Conservation (phyloP, 2,329 filamentous ascomycete species). For the Trichoderma sp. region DNA sequence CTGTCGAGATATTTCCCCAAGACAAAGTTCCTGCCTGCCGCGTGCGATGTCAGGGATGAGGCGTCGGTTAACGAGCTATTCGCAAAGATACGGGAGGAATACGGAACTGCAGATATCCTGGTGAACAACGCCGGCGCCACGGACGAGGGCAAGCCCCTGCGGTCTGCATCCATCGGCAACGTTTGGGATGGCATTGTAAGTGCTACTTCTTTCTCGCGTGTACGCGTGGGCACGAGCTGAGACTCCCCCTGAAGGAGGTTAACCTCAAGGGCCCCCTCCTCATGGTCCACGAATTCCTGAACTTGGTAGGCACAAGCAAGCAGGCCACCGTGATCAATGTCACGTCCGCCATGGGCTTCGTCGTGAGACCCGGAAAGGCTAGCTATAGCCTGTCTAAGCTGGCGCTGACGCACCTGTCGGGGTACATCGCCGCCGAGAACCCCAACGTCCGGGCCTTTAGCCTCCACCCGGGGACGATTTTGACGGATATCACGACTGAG, state of each 20-base stretch:
- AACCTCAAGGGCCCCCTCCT: conserved; percentile 22
- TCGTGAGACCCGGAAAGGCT: neutral
- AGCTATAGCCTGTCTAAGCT: conserved; percentile 19
- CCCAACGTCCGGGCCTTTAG: conserved; percentile 17
- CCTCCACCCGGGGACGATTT: conserved; percentile 17
- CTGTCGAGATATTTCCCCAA: conserved; percentile 9
- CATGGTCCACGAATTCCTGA: conserved; percentile 10
- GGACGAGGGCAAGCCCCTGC: neutral
- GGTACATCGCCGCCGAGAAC: neutral
- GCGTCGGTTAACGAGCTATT: conserved; percentile 1
- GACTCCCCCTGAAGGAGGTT: neutral
- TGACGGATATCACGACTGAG: neutral
- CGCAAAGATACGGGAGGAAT: neutral
- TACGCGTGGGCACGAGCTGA: neutral
- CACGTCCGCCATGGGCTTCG: conserved; percentile 9
- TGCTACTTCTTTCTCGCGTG: neutral
- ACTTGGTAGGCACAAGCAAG: neutral
- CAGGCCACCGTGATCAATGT: conserved; percentile 17
- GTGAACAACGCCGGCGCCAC: conserved; percentile 12
- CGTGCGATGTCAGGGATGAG: neutral
- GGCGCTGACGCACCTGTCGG: conserved; percentile 11
- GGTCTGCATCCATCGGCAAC: neutral
- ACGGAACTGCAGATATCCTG: conserved; percentile 16
- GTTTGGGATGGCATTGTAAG: conserved; percentile 7
- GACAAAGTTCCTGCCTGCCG: conserved; percentile 3